phyloP scores from a whole-genome alignment of 2,329 filamentous ascomycete species.

The Fusarium solani-melongenae region DNA sequence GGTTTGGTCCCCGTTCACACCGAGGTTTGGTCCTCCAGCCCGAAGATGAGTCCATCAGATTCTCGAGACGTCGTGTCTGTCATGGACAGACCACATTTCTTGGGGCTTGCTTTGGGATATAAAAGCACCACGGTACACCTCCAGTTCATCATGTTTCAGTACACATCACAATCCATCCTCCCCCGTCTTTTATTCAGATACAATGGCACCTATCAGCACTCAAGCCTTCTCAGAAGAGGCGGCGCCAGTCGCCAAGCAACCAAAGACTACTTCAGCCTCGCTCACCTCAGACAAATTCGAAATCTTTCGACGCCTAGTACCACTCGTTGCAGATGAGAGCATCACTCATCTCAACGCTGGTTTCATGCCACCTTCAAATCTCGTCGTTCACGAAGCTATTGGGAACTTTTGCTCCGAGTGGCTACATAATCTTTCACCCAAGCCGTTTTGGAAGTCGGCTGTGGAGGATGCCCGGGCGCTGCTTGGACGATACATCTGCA shows the following conservation, averaged over 20 bases:
- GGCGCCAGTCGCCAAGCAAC: background rate
- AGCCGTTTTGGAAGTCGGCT: constrained; percentile 36
- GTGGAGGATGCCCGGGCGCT: constrained; percentile 37
- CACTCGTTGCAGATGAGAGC: background rate
- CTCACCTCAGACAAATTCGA: background rate
- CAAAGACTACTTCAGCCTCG: background rate
- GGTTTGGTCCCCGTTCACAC: background rate
- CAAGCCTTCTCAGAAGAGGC: background rate
- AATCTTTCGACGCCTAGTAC: constrained; percentile 8
- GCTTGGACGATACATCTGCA: constrained; percentile 44
- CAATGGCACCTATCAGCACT: constrained; percentile 1
- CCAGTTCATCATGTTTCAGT: background rate
- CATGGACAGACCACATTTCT: background rate
- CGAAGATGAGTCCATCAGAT: background rate
- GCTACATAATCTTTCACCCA: constrained; percentile 37
- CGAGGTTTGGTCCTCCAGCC: background rate
- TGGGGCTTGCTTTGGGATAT: background rate
- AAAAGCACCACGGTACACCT: background rate
- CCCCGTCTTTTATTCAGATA: background rate
- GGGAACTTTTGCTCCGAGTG: constrained; percentile 40
- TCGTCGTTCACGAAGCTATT: constrained; percentile 46
- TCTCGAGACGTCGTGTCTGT: background rate
- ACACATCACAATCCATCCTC: background rate
- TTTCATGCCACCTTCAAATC: constrained; percentile 46
- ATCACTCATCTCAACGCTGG: constrained; percentile 45